Conservation (phyloP, 805 yeast species). For the Schwanniomyces sp. region DNA sequence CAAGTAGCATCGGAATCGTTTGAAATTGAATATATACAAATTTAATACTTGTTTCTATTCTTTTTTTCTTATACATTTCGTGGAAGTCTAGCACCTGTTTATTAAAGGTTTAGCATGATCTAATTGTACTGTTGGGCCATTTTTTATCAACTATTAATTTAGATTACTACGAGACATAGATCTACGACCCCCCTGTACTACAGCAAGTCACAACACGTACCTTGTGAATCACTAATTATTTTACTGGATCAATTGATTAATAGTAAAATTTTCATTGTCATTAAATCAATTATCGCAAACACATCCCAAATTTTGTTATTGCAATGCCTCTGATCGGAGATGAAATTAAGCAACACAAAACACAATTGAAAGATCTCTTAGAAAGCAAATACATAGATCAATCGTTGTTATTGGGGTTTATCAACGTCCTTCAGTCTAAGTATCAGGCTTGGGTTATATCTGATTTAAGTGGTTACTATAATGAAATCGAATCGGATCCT, state of each 20-base stretch:
- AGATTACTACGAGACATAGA: neutral
- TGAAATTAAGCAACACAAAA: slow-evolving; percentile 16
- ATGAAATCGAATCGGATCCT: slow-evolving; percentile 3
- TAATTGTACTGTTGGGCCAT: neutral
- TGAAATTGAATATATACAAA: neutral
- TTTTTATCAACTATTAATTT: neutral
- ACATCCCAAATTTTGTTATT: neutral
- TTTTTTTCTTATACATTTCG: neutral
- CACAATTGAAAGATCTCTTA: slow-evolving; percentile 18
- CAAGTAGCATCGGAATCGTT: neutral
- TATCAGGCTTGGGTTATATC: slow-evolving; percentile 39
- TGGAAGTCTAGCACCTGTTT: neutral
- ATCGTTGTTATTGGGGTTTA: slow-evolving; percentile 48
- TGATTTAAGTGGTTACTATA: slow-evolving; percentile 34
- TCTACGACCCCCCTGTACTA: neutral
- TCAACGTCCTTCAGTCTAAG: slow-evolving; percentile 49
- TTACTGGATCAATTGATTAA: too few relatives aligned
- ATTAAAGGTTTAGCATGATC: neutral
- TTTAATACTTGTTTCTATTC: neutral
- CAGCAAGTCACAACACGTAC: neutral
- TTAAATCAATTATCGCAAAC: neutral
- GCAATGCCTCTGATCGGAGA: slow-evolving; percentile 4
- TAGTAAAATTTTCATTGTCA: too few relatives aligned
- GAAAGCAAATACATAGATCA: slow-evolving; percentile 31
- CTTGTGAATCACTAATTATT: too few relatives aligned